A percentile compares a stretch with the other conserved stretches of the same genome.
phyloP scores from a whole-genome alignment of 129 eudicot species.

The Arctium lappa region DNA sequence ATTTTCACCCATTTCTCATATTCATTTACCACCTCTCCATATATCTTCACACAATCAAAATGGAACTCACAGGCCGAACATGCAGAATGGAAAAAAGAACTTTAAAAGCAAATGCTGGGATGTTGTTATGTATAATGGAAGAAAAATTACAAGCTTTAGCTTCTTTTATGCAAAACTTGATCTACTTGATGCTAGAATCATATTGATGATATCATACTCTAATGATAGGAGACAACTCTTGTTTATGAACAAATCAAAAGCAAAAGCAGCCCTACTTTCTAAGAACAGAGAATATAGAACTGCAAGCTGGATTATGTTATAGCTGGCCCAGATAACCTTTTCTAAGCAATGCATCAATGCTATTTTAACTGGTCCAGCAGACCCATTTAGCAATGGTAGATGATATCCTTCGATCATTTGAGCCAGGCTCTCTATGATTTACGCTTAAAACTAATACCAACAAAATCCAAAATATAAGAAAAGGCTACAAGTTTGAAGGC shows the following conservation, averaged over 20 bases:
- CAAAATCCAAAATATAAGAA: not conserved
- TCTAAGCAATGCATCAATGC: constrained; percentile 14
- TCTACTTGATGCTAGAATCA: constrained; percentile 4
- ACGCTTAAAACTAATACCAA: not conserved
- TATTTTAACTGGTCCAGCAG: not conserved
- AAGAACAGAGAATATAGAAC: not conserved
- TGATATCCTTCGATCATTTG: not conserved
- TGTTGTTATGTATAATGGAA: not conserved
- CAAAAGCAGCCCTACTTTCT: constrained; percentile 13
- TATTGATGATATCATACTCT: not conserved
- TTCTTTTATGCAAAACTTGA: constrained; percentile 3
- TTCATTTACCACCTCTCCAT: not conserved
- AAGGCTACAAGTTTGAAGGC: not conserved
- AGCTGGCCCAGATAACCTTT: not conserved
- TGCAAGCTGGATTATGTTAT: not conserved
- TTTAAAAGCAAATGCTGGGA: not conserved
- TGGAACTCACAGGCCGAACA: not conserved
- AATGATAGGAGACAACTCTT: constrained; percentile 6
- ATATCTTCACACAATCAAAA: not conserved
- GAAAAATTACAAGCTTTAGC: not conserved
- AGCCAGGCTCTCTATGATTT: constrained; percentile 1
- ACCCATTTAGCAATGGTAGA: constrained; percentile 3
- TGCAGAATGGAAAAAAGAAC: not conserved
- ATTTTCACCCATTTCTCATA: not conserved
- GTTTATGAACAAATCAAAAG: constrained; percentile 5